Conservation (phyloP, 768 basidiomycete genomes). For the Amanita inopinata region DNA sequence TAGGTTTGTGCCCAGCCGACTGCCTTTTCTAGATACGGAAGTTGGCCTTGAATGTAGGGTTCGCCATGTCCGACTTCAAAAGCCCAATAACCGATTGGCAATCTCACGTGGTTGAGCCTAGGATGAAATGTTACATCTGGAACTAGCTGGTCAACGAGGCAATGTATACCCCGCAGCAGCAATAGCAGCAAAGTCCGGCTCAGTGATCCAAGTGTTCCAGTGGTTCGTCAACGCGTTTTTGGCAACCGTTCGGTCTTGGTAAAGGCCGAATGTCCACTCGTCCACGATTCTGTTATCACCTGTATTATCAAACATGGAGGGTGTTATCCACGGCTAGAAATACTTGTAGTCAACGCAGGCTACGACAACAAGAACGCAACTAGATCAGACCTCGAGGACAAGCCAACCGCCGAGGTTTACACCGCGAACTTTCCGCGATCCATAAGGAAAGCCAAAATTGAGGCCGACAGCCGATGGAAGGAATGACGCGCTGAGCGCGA, state of each 20-base stretch:
- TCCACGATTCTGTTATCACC: constrained; percentile 52
- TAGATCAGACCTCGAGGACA: constrained; percentile 37
- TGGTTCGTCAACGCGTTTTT: constrained; percentile 45
- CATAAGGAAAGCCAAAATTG: constrained; percentile 61
- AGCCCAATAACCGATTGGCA: constrained; percentile 89
- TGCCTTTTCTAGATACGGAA: constrained; percentile 58
- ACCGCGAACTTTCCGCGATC: constrained; percentile 64
- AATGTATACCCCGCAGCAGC: constrained; percentile 58
- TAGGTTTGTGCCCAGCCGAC: constrained; percentile 60
- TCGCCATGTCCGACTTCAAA: constrained; percentile 72
- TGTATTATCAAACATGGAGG: constrained; percentile 64
- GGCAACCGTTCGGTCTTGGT: constrained; percentile 43
- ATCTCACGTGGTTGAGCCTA: constrained; percentile 73
- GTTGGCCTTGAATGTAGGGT: constrained; percentile 71
- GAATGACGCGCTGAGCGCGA: constrained; percentile 13
- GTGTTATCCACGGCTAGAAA: constrained; percentile 66
- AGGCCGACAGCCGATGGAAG: constrained; percentile 17
- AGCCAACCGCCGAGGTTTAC: constrained; percentile 70
- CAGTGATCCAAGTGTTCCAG: constrained; percentile 81
- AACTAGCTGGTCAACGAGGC: not conserved
- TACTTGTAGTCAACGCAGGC: constrained; percentile 8
- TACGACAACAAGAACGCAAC: constrained; percentile 6
- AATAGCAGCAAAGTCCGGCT: constrained; percentile 67
- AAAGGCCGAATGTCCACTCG: constrained; percentile 71
- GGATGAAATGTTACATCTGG: constrained; percentile 3